Evolutionary conservation across 345 rosid species (phyloP).

Genomic region (Boechera retrofracta): DNA sequence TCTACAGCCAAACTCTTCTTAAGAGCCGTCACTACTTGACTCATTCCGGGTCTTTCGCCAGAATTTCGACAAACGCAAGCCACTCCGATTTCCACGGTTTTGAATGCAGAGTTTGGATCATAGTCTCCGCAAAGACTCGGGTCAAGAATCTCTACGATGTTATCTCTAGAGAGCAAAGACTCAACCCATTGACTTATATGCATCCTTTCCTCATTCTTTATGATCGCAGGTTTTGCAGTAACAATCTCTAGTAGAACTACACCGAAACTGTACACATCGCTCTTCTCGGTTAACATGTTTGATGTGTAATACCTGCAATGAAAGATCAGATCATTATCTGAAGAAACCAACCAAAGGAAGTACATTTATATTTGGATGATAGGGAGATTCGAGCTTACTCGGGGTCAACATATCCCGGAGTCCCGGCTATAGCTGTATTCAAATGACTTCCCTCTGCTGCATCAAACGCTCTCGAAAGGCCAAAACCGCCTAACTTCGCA

Average conservation of each 20-base stretch:
- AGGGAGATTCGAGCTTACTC: conserved; percentile 51
- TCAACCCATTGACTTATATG: conserved; percentile 55
- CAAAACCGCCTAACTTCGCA: conserved; percentile 68
- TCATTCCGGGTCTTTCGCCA: conserved; percentile 53
- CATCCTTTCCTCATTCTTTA: conserved; percentile 32
- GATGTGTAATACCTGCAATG: conserved; percentile 45
- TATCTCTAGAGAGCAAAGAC: conserved; percentile 49
- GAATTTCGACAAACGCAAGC: conserved; percentile 48
- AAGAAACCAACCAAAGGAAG: not conserved
- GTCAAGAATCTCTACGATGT: conserved; percentile 53
- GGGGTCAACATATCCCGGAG: conserved; percentile 65
- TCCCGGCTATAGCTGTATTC: conserved; percentile 53
- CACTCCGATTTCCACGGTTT: conserved; percentile 53
- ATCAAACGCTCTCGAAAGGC: conserved; percentile 57
- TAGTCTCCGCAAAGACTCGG: conserved; percentile 52
- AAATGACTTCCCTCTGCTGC: conserved; percentile 50
- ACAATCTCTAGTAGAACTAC: conserved; percentile 59
- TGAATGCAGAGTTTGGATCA: conserved; percentile 54
- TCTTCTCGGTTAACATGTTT: conserved; percentile 55
- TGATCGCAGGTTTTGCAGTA: conserved; percentile 52
- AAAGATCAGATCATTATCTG: not conserved
- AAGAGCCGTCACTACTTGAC: conserved; percentile 46
- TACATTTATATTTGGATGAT: too few relatives aligned
- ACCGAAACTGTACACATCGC: conserved; percentile 69
- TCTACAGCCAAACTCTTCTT: conserved; percentile 48